Percentiles rank a stretch among this genome's conserved stretches.
Evolutionary conservation across 257 asterid genomes (phyloP).

Genomic region (Solanum clarkiae): DNA sequence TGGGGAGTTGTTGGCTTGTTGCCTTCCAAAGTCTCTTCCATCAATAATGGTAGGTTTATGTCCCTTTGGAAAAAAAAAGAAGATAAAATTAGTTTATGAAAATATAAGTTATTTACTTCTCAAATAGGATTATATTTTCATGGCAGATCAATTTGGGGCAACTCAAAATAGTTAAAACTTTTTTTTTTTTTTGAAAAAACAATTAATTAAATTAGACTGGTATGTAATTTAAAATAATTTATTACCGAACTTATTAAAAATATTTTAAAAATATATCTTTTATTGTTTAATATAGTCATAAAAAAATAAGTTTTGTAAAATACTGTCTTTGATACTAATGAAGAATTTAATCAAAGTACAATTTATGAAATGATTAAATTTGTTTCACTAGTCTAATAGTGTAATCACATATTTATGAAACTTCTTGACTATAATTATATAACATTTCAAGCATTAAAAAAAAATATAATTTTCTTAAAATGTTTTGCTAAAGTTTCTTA

Average conservation of each 20-base stretch:
- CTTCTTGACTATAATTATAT: too few relatives aligned
- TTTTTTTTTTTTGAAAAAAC: neutral
- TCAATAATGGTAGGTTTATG: neutral
- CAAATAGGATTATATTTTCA: too few relatives aligned
- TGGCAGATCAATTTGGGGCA: neutral
- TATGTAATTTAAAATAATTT: neutral
- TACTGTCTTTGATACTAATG: too few relatives aligned
- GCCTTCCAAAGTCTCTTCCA: neutral
- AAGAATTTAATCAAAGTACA: too few relatives aligned
- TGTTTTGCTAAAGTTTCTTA: too few relatives aligned
- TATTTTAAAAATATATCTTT: neutral
- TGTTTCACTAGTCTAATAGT: too few relatives aligned
- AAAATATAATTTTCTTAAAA: too few relatives aligned
- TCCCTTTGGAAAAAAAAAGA: neutral
- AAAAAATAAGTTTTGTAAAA: neutral
- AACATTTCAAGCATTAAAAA: too few relatives aligned
- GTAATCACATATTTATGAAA: too few relatives aligned
- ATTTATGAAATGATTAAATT: too few relatives aligned
- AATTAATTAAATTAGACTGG: neutral
- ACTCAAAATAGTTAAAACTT: neutral
- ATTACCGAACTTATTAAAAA: too few relatives aligned
- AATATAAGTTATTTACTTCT: too few relatives aligned
- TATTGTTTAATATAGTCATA: neutral
- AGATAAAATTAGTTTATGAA: neutral
- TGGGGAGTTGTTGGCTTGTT: neutral